These are phyloP conservation scores for Porcisia deanei DNA, from an alignment of 208 protist species.

Conservation along the genomic window DNA sequence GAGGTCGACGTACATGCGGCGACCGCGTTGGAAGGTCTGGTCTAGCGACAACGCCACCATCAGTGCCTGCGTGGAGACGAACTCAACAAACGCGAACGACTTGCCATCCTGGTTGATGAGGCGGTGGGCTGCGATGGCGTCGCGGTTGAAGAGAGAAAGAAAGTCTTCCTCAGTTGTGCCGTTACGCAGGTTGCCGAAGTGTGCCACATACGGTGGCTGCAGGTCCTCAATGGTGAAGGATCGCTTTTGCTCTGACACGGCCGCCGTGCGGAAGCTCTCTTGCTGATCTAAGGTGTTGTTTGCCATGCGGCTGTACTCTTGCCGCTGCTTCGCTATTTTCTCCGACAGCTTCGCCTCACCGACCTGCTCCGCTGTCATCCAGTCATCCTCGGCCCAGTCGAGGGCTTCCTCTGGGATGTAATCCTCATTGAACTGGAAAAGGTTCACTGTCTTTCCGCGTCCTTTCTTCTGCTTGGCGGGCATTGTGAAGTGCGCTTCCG, in stretches of 20 bases:
- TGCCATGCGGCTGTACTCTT: slow-evolving; percentile 63
- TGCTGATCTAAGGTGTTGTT: slow-evolving; percentile 58
- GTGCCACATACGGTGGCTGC: slow-evolving; percentile 71
- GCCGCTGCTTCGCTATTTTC: slow-evolving; percentile 54
- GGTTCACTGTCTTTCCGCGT: slow-evolving; percentile 79
- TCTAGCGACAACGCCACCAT: slow-evolving; percentile 66
- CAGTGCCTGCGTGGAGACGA: slow-evolving; percentile 70
- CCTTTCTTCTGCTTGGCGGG: slow-evolving; percentile 73
- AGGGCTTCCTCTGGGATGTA: slow-evolving; percentile 75
- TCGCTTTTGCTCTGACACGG: slow-evolving; percentile 22
- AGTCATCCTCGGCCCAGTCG: slow-evolving; percentile 78
- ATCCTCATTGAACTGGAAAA: slow-evolving; percentile 81
- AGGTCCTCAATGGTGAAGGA: slow-evolving; percentile 48
- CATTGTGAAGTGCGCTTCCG: slow-evolving; percentile 31
- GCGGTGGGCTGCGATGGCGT: slow-evolving; percentile 60
- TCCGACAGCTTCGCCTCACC: slow-evolving; percentile 51
- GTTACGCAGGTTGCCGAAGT: slow-evolving; percentile 89
- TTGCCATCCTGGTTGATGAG: slow-evolving; percentile 80
- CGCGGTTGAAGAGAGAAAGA: slow-evolving; percentile 59
- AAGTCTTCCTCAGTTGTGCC: slow-evolving; percentile 79
- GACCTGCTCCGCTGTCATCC: slow-evolving; percentile 56
- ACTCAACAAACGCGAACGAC: slow-evolving; percentile 88
- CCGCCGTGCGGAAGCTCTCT: slow-evolving; percentile 67
- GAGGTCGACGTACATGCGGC: slow-evolving; percentile 82
- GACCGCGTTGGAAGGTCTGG: slow-evolving; percentile 54